Base-by-base conservation (phyloP, 441 rosid species). In the Bruguiera hainesii region DNA sequence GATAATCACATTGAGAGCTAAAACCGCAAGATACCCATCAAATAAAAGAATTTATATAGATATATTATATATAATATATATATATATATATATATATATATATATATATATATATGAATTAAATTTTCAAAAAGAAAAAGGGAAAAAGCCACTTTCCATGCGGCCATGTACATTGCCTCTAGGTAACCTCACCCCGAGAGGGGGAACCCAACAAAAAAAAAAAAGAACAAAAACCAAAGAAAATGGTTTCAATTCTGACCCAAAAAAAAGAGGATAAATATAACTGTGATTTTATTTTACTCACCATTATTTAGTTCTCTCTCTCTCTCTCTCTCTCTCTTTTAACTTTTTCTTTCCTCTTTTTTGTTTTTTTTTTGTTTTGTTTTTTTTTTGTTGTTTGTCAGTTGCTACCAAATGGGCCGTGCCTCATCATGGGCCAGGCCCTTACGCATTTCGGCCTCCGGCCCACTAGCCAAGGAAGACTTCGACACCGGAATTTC, bases 401-500 rank as follows among this genome's bases (percentile, higher is more conserved):
- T 42, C 48, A 21, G 46, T n/a, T 16, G 49, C 16, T 51, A 61
- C 19, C 1, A 15, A 18, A 26, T 64, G 55, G 67, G 51, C 71
- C 63, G 72, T 69, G 71, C 37, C 65, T 30, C 25, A 11, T 13
- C 15, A 3, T 13, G 48, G 79, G 68, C 77, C 75, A 64, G 11
- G 20, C 20, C 49, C 48, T 65, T 18, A 33, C 50, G 19, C 25
- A 28, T 1, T 59, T 68, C 71, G 61, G 49, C 39, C 23, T 0
- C 58, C 29, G 42, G 77, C 72, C 66, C 63, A 52, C 49, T 58
- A 89, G 20, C 77, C 75, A 63, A 88, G 81, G 70, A 78, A 84
- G 71, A 91, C 89, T 73, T 89, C 96, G 2, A 91, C 91, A 70
- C 95, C 85, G 23, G 93, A 88, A 65, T 81, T 84, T 67, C 81